These are phyloP conservation scores for Daldinia childiae DNA, from an alignment of 495 filamentous ascomycete species.

Conservation along the genomic window DNA sequence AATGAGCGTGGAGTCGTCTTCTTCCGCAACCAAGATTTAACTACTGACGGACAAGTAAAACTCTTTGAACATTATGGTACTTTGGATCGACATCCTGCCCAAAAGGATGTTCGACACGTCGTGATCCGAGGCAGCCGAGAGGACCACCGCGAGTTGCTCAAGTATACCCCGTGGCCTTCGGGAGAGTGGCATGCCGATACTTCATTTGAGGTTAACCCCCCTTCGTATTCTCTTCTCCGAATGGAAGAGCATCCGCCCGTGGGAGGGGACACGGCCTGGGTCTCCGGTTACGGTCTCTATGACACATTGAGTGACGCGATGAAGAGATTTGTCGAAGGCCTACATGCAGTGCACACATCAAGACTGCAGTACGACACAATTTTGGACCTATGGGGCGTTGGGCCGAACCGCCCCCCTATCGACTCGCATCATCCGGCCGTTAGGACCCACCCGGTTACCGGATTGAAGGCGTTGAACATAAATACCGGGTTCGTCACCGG, in stretches of 20 bases:
- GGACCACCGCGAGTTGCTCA: conserved; percentile 43
- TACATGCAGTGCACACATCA: conserved; percentile 63
- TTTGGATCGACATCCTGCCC: conserved; percentile 60
- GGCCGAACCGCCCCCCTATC: conserved; percentile 60
- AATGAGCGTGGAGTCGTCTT: conserved; percentile 60
- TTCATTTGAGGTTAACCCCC: conserved; percentile 63
- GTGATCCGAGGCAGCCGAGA: conserved; percentile 43
- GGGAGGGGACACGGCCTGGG: conserved; percentile 65
- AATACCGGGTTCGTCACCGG: conserved; percentile 62
- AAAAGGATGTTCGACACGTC: conserved; percentile 53
- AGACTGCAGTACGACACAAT: conserved; percentile 58
- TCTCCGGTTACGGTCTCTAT: conserved; percentile 62
- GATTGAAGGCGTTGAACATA: conserved; percentile 61
- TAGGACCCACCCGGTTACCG: conserved; percentile 64
- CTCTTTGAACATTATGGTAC: conserved; percentile 63
- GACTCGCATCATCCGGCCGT: conserved; percentile 65
- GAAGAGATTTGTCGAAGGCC: conserved; percentile 57
- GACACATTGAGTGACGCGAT: conserved; percentile 59
- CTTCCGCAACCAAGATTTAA: conserved; percentile 61
- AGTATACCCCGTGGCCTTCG: conserved; percentile 48
- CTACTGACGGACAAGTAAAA: conserved; percentile 60
- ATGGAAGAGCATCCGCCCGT: conserved; percentile 65
- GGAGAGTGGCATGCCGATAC: conserved; percentile 63
- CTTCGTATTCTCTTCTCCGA: conserved; percentile 61
- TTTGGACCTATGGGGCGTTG: conserved; percentile 59